Evolutionary conservation across 2,329 filamentous ascomycete genomes (phyloP), one percentile per base, ranked within the genome.

Genomic region (Lecanosticta acicola): DNA sequence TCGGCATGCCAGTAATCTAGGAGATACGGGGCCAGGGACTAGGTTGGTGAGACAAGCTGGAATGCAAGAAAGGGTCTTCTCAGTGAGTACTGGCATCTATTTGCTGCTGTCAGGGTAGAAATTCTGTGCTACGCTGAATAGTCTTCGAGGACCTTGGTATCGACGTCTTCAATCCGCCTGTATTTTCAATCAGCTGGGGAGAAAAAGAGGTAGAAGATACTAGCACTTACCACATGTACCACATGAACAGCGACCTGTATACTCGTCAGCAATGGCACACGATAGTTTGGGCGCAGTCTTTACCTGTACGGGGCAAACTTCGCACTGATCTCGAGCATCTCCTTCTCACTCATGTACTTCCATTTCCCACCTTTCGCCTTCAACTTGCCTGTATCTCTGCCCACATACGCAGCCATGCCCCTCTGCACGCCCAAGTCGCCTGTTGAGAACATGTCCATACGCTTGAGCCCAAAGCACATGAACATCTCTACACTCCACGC

Each of bases 401-500:
- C 93, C 39, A 83, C 75, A 62, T 93, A 90, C 0, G 85, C 83
- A 1, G 93, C 93, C 83, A 96, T 94, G 8, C 93, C 93, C 60
- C 90, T 78, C 77, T 97, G 93, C 37, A 98, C 87, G 3, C 93
- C 93, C 51, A 98, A 69, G 69, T 98, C 91, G 1, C 93, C 91
- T 1, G 87, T 84, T 17, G 84, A 88, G 65, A 97, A 95, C 17
- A 98, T 87, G 69, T 98, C 91, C 76, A 89, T 84, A 10, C 90
- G 77, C 75, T 96, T 97, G 33, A 98, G 73, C n/a, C 81, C 86
- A 68, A 98, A 97, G 67, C 86, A 88, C 40, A 90, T 87, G 73
- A 98, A 98, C 93, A 98, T 97, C 72, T 96, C 90, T 11, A 94
- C 89, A 39, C 84, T 90, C 93, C 93, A 97, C 43, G 76, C 77